Base-by-base conservation (phyloP, 2,329 filamentous ascomycete genomes). In the Fusarium xyrophilum region DNA sequence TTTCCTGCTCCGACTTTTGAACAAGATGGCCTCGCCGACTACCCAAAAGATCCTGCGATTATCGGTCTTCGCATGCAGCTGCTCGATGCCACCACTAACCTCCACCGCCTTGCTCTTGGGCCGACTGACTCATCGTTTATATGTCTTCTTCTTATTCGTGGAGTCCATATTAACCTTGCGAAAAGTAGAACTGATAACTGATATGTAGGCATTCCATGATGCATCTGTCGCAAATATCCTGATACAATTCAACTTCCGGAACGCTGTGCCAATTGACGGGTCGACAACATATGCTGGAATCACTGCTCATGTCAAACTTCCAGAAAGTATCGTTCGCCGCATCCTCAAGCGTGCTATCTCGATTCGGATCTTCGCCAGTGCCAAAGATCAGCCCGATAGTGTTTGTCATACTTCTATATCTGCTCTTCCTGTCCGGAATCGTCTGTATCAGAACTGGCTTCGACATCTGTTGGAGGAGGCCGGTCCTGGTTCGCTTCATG, bases 341-440 rank as follows among this genome's bases (percentile, higher is more conserved):
- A 58, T 82, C 17, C 61, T 82, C 43, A 72, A 76, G 42, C 76
- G 82, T 67, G 78, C 76, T 14, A 73, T 76, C 7, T 76, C 78
- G 7, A 73, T 79, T 15, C 78, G 79, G 23, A 68, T 82, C 38
- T 82, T 82, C 39, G 59, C 48, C 8, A 35, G n/a, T 9, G 50
- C 27, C 8, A 55, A 60, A 1, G 14, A 25, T 13, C 21, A 13
- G 5, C 19, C 63, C 2, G 63, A 55, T 11, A 60, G 53, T 7
- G 65, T 81, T n/a, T 62, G 71, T 5, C 79, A 81, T 60, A 79
- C 75, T 1, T 76, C 79, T 15, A 69, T 75, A 5, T 80, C 79
- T 5, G 77, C 79, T 7, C 74, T 74, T 6, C 60, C 79, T 19
- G 76, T 74, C 4, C 74, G 71, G 27, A 68, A 75, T 9, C 52